phyloP scores from a whole-genome alignment of 2,329 filamentous ascomycete species.

The Lasiodiplodia citricola region DNA sequence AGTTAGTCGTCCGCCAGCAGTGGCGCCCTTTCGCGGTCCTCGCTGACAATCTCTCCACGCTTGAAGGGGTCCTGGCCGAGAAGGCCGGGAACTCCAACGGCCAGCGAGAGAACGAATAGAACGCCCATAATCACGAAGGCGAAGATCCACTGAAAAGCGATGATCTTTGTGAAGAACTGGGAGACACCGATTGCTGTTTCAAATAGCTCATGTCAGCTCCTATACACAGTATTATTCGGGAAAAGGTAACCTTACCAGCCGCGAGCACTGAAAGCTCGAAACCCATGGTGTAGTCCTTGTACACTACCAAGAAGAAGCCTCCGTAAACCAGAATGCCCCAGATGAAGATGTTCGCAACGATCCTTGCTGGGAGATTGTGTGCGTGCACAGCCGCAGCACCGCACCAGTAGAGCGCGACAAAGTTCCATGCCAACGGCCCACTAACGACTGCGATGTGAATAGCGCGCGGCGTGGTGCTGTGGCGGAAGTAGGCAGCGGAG shows the following conservation, averaged over 20 bases:
- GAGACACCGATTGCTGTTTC: slow-evolving; percentile 69
- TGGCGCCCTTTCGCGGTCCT: slow-evolving; percentile 61
- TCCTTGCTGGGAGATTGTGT: slow-evolving; percentile 69
- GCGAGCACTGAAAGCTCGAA: slow-evolving; percentile 76
- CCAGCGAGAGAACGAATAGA: slow-evolving; percentile 71
- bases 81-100: slow-evolving; percentile 68
- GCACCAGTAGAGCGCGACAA: slow-evolving; percentile 87
- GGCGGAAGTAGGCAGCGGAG: slow-evolving; percentile 77
- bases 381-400: slow-evolving; percentile 79
- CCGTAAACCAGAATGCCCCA: slow-evolving; percentile 83
- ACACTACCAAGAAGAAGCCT: slow-evolving; percentile 73
- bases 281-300: slow-evolving; percentile 79
- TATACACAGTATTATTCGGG: background rate
- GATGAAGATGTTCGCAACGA: slow-evolving; percentile 86
- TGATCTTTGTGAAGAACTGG: slow-evolving; percentile 73
- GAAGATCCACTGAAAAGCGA: slow-evolving; percentile 92
- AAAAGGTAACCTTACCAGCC: slow-evolving; percentile 60
- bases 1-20: slow-evolving; percentile 53
- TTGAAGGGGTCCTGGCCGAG: slow-evolving; percentile 64
- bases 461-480: slow-evolving; percentile 71
- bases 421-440: slow-evolving; percentile 83
- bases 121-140: slow-evolving; percentile 81
- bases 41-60: slow-evolving; percentile 49
- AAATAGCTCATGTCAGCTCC: background rate
- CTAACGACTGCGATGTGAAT: slow-evolving; percentile 79